Evolutionary conservation across 1,284 basidiomycete species (phyloP).

Genomic region (Ganoderma resinaceum): DNA sequence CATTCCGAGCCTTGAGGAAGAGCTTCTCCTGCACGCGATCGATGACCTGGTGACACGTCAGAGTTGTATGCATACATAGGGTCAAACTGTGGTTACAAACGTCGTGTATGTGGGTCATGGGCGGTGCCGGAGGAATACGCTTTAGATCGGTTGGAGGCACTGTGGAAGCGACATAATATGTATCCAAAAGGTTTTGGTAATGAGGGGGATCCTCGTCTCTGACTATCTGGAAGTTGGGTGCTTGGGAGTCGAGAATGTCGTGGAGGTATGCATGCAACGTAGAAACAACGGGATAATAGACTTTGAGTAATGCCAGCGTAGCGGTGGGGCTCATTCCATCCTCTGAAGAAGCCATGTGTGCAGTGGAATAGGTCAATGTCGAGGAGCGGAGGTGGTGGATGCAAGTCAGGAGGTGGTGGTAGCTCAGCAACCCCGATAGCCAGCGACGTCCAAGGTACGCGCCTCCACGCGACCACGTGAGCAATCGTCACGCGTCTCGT

Average conservation of each 20-base stretch:
- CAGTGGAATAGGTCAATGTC: background rate
- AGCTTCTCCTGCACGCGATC: slow-evolving; percentile 63
- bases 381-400: background rate
- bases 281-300: slow-evolving; percentile 50
- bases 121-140: slow-evolving; percentile 41
- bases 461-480: slow-evolving; percentile 23
- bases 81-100: slow-evolving; percentile 44
- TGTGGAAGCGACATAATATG: slow-evolving; percentile 52
- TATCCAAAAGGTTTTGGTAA: slow-evolving; percentile 51
- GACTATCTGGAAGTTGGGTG: slow-evolving; percentile 25
- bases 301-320: slow-evolving; percentile 33
- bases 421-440: background rate
- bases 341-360: background rate
- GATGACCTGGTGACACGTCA: slow-evolving; percentile 52
- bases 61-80: background rate
- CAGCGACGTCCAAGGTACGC: slow-evolving; percentile 1
- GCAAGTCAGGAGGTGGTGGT: background rate
- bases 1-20: slow-evolving; percentile 46
- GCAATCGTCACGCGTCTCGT: slow-evolving; percentile 13
- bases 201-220: slow-evolving; percentile 42
- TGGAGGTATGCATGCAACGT: slow-evolving; percentile 52
- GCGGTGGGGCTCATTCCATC: background rate
- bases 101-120: slow-evolving; percentile 61
- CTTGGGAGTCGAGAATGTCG: slow-evolving; percentile 42
- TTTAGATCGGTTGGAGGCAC: slow-evolving; percentile 17